phyloP scores from a whole-genome alignment of 2,329 filamentous ascomycete genomes.

The Chrysosphaeria jannelii region DNA sequence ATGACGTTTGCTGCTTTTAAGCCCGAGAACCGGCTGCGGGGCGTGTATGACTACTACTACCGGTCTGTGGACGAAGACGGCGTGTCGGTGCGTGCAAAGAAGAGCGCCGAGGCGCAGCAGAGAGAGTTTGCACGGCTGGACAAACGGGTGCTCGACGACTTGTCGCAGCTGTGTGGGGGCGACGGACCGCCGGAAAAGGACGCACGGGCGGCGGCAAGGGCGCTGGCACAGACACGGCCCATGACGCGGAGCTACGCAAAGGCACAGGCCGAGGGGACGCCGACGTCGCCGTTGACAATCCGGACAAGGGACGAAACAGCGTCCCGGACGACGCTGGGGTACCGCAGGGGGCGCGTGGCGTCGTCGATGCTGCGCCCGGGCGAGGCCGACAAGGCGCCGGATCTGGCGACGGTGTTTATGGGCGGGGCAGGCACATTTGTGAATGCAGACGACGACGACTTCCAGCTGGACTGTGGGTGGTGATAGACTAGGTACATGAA shows the following conservation, averaged over 20 bases:
- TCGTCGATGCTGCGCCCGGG: slow-evolving; percentile 16
- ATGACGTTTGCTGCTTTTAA: slow-evolving; percentile 27
- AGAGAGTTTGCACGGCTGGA: slow-evolving; percentile 26
- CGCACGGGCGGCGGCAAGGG: slow-evolving; percentile 3
- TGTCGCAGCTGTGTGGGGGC: too few species aligned
- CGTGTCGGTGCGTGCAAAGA: slow-evolving; percentile 27
- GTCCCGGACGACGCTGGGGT: slow-evolving; percentile 61
- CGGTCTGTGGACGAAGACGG: slow-evolving; percentile 38
- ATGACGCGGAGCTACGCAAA: too few species aligned
- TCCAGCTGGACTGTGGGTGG: too few species aligned
- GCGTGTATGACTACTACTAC: slow-evolving; percentile 27
- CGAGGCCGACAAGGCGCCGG: slow-evolving; percentile 1
- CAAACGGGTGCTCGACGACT: slow-evolving; percentile 33
- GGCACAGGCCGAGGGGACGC: slow-evolving; percentile 1
- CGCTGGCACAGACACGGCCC: too few species aligned
- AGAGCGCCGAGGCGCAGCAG: slow-evolving; percentile 22
- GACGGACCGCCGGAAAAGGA: too few species aligned
- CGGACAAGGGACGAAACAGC: slow-evolving; percentile 25
- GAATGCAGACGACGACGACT: neutral
- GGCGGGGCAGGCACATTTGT: slow-evolving; percentile 1
- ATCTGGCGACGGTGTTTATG: too few species aligned
- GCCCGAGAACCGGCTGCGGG: slow-evolving; percentile 26
- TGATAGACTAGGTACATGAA: too few species aligned
- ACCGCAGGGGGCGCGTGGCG: slow-evolving; percentile 41
- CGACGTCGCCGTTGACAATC: slow-evolving; percentile 15